A percentile compares a stretch with the other conserved stretches of the same genome.
Evolutionary conservation across 2,329 filamentous ascomycete species (phyloP).

Genomic region (Hymenoscyphus repandus): DNA sequence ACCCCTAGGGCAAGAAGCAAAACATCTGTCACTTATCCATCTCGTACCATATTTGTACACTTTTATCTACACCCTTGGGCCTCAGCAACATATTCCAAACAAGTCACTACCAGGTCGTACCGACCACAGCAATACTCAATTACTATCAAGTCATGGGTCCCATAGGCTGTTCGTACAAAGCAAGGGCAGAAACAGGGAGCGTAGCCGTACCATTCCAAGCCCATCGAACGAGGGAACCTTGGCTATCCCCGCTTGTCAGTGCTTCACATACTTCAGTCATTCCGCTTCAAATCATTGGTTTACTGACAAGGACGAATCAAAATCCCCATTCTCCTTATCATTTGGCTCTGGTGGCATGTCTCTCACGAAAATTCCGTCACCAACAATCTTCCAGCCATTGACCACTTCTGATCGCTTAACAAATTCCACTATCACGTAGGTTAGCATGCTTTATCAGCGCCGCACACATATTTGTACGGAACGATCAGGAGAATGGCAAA

Average conservation of each 20-base stretch:
- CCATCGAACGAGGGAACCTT: slow-evolving; percentile 23
- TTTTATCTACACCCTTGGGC: too few relatives aligned
- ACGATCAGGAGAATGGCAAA: neutral
- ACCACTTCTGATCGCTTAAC: slow-evolving; percentile 31
- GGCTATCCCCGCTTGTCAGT: slow-evolving; percentile 16
- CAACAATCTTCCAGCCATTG: slow-evolving; percentile 39
- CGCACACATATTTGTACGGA: neutral
- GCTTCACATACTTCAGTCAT: neutral
- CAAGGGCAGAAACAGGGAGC: slow-evolving; percentile 23
- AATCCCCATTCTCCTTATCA: slow-evolving; percentile 10
- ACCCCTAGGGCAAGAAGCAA: too few relatives aligned
- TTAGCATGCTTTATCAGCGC: neutral
- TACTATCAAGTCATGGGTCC: neutral
- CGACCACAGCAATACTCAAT: too few relatives aligned
- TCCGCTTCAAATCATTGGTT: slow-evolving; percentile 6
- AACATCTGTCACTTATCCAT: too few relatives aligned
- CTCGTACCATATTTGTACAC: too few relatives aligned
- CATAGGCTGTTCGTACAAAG: slow-evolving; percentile 16
- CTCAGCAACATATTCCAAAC: too few relatives aligned
- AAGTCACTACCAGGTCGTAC: neutral
- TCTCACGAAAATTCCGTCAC: slow-evolving; percentile 42
- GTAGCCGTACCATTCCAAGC: slow-evolving; percentile 24
- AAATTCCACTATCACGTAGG: slow-evolving; percentile 31
- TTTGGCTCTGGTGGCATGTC: slow-evolving; percentile 6
- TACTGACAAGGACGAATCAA: slow-evolving; percentile 26